Evolutionary conservation across 495 filamentous ascomycete genomes (phyloP).

Genomic region (Penicillium malachiteum): DNA sequence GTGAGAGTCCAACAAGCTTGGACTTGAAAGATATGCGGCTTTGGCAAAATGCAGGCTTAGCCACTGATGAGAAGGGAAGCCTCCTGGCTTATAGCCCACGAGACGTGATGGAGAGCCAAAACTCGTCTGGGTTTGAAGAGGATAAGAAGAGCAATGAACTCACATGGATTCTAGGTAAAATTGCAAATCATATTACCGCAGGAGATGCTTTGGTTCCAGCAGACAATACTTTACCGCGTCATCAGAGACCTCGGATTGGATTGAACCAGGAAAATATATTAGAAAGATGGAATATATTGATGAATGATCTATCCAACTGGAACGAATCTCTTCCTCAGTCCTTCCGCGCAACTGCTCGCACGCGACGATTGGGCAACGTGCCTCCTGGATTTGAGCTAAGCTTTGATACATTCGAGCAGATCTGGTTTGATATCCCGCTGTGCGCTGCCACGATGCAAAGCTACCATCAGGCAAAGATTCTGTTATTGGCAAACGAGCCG

Average conservation of each 20-base stretch:
- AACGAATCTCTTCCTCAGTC: slow-evolving; percentile 14
- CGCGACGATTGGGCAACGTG: neutral
- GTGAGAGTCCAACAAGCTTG: slow-evolving; percentile 21
- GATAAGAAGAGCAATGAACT: slow-evolving; percentile 20
- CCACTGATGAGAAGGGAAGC: slow-evolving; percentile 11
- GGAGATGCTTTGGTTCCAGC: slow-evolving; percentile 13
- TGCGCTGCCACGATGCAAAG: slow-evolving; percentile 26
- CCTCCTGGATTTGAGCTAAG: neutral
- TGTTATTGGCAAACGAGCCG: slow-evolving; percentile 20
- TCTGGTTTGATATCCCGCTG: slow-evolving; percentile 22
- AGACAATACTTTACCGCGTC: slow-evolving; percentile 11
- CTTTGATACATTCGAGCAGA: slow-evolving; percentile 17
- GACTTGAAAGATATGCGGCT: slow-evolving; percentile 21
- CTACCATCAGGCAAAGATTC: slow-evolving; percentile 20
- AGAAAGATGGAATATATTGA: slow-evolving; percentile 18
- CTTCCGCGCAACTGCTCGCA: slow-evolving; percentile 11
- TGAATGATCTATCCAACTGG: slow-evolving; percentile 17
- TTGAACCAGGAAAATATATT: slow-evolving; percentile 18
- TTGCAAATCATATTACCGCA: slow-evolving; percentile 18
- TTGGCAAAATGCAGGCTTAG: slow-evolving; percentile 22
- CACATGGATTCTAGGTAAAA: slow-evolving; percentile 23
- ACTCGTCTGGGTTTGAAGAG: slow-evolving; percentile 12
- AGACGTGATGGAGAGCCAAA: slow-evolving; percentile 7
- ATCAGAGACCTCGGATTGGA: slow-evolving; percentile 11
- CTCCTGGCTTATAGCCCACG: slow-evolving; percentile 10